Evolutionary conservation across 1,284 basidiomycete genomes (phyloP), one percentile per base, ranked within the genome.

Genomic region (Agaricales sp.): DNA sequence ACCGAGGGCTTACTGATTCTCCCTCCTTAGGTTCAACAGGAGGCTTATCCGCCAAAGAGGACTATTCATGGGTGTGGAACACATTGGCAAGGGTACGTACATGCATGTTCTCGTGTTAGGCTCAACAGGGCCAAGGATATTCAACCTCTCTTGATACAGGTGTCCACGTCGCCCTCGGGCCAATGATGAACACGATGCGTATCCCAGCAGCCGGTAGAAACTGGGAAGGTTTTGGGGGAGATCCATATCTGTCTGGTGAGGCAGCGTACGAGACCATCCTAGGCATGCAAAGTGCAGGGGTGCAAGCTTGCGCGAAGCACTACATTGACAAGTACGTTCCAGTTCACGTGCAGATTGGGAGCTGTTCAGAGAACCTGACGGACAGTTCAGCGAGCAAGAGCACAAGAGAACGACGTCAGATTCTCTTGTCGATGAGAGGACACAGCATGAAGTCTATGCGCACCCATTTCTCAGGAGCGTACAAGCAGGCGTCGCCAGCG

Each of bases 391-490:
- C 57, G 75, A 77, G 54, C 75, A 78, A 58, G 77, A 78, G 58
- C 67, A 72, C 51, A 60, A 61, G 50, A 68, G 69, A 11, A 64
- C 59, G 14, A 59, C 58, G 48, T 61, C 64, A 45, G 69, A 66
- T 14, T 77, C 74, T 6, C 73, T 83, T 54, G 67, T 83, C 23
- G 78, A 82, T 56, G 81, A 83, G 56, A 67, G 74, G n/a, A 79
- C 80, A 1, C 58, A 85, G 60, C 84, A 85, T 59, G 85, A 87
- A 61, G 68, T 87, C 11, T 87, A 87, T 59, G 73, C 80, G 0
- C 77, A 78, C 52, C 82, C 83, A 0, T 91, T 89, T 72, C 60
- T 88, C 59, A 73, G 74, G 51, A 80, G 80, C 44, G 77, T 90
- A 14, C 76, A 81, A 67, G 86, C 86, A 0, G 87, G 85, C 24